phyloP scores from a whole-genome alignment of 441 rosid genomes.

The Corymbia calophylla region DNA sequence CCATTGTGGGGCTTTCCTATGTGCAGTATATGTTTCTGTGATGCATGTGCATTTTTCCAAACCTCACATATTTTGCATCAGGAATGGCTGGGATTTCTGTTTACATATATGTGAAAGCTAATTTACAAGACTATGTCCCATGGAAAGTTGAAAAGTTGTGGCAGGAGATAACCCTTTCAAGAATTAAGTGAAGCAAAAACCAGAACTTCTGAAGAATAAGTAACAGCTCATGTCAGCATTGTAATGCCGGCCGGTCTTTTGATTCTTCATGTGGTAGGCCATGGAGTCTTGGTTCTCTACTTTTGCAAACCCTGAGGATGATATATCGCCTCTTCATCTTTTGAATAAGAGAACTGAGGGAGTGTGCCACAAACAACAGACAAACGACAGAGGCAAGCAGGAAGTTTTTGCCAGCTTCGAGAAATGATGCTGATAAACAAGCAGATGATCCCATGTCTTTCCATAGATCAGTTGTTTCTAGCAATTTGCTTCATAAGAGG shows the following conservation, averaged over 20 bases:
- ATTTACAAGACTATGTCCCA: neutral
- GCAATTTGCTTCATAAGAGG: neutral
- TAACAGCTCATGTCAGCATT: neutral
- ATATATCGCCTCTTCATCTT: neutral
- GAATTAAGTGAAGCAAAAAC: neutral
- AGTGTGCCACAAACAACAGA: neutral
- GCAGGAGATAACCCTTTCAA: neutral
- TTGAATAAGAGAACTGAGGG: neutral
- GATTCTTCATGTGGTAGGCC: neutral
- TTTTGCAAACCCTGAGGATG: neutral
- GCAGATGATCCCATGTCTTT: neutral
- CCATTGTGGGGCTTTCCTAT: neutral
- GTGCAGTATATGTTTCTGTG: neutral
- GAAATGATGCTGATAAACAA: neutral
- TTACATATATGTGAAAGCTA: neutral
- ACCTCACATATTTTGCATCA: neutral
- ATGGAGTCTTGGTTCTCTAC: neutral
- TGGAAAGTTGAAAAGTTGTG: neutral
- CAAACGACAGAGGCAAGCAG: neutral
- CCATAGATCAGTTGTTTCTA: neutral
- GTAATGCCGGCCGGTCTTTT: neutral
- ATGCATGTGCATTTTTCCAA: neutral
- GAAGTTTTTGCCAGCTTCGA: neutral
- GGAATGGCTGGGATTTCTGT: neutral
- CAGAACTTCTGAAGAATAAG: neutral